phyloP scores from a whole-genome alignment of 129 eudicot species.

The Artemisia argyi region DNA sequence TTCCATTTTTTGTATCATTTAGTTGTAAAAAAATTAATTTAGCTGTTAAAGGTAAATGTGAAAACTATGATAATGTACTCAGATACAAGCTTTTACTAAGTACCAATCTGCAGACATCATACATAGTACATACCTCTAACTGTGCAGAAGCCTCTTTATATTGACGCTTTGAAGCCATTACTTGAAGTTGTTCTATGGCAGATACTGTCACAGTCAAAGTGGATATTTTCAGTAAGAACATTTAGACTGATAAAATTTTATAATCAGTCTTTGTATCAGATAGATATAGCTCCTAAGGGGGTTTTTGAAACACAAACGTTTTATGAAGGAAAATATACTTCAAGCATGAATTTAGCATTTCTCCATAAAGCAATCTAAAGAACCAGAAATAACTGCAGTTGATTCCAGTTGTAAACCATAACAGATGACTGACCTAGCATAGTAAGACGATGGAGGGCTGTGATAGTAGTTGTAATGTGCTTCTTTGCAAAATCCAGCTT shows the following conservation, averaged over 20 bases:
- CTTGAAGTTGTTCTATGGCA: slow-evolving; percentile 98
- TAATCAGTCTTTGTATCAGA: slow-evolving; percentile 20
- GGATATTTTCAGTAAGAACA: slow-evolving; percentile 12
- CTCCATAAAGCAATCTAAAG: neutral
- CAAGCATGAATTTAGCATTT: slow-evolving; percentile 4
- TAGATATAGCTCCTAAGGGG: neutral
- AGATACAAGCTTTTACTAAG: slow-evolving; percentile 1
- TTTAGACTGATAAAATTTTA: neutral
- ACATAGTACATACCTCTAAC: slow-evolving; percentile 61
- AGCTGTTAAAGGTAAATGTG: slow-evolving; percentile 8
- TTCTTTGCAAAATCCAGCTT: slow-evolving; percentile 97
- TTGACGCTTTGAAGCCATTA: slow-evolving; percentile 97
- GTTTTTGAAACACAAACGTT: neutral
- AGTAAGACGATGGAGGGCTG: slow-evolving; percentile 94
- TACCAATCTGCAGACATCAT: slow-evolving; percentile 8
- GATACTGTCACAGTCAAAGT: slow-evolving; percentile 60
- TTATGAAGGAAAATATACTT: neutral
- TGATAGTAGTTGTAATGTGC: slow-evolving; percentile 86
- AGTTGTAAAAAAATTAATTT: neutral
- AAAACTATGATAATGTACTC: slow-evolving; percentile 10
- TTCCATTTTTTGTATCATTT: slow-evolving; percentile 1
- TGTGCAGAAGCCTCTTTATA: slow-evolving; percentile 99
- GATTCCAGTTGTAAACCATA: neutral
- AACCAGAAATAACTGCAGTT: slow-evolving; percentile 7
- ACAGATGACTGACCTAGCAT: slow-evolving; percentile 70